Conservation (phyloP, 495 filamentous ascomycete genomes). For the Daldinia childiae region DNA sequence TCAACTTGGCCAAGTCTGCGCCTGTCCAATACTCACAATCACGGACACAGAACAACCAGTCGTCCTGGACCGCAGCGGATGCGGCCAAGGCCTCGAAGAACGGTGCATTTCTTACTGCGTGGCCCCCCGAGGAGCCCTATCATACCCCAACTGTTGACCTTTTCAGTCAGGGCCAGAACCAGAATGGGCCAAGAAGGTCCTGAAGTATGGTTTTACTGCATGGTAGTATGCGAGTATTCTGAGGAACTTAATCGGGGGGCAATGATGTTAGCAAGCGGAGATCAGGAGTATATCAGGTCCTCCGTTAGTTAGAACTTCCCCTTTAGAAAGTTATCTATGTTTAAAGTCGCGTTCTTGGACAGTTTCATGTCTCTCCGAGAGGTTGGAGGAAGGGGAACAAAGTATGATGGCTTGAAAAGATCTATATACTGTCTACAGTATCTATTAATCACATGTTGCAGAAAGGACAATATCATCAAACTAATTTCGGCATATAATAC, state of each 20-base stretch:
- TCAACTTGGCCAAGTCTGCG: conserved; percentile 11
- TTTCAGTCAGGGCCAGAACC: conserved; percentile 1
- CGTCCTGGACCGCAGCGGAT: conserved; percentile 42
- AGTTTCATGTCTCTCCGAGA: neutral
- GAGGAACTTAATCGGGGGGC: neutral
- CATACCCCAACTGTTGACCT: conserved; percentile 21
- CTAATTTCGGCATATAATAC: neutral
- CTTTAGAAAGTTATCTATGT: neutral
- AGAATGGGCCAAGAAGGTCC: neutral
- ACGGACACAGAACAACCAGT: conserved; percentile 7
- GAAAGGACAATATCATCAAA: neutral
- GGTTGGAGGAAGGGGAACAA: neutral
- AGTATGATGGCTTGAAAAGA: too few species aligned
- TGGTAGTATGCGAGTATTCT: neutral
- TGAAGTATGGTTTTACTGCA: neutral
- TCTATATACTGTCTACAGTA: too few species aligned
- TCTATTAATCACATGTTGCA: neutral
- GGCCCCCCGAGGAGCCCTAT: conserved; percentile 45
- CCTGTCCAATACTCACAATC: conserved; percentile 9
- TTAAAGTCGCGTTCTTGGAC: neutral
- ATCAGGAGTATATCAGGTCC: neutral
- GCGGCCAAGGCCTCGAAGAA: conserved; percentile 40
- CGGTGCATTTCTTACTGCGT: conserved; percentile 44
- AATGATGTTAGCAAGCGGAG: neutral
- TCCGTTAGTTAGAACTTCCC: too few species aligned